Evolutionary conservation across 108 stramenopile genomes (phyloP).

Genomic region (Epipyxis sp.): DNA sequence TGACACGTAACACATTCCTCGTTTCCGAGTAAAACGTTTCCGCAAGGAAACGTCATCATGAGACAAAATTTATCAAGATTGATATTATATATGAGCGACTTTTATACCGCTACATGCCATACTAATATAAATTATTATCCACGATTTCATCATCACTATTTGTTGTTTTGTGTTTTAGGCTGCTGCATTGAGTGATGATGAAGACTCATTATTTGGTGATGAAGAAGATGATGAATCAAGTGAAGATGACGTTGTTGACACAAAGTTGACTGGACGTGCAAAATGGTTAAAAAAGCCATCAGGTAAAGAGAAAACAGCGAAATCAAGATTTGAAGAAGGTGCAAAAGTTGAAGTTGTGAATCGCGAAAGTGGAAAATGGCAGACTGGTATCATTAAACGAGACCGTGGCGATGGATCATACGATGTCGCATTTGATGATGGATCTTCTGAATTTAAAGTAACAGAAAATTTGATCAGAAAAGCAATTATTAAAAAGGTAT

Average conservation of each 20-base stretch:
- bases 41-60: slow-evolving; percentile 57
- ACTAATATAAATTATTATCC: not conserved
- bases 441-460: too few relatives aligned
- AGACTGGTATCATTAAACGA: too few relatives aligned
- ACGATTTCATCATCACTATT: not conserved
- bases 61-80: slow-evolving; percentile 64
- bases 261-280: slow-evolving; percentile 84
- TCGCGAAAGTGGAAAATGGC: slow-evolving; percentile 57
- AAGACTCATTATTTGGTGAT: slow-evolving; percentile 39
- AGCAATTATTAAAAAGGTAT: slow-evolving; percentile 4
- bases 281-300: slow-evolving; percentile 88
- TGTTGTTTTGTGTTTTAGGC: not conserved
- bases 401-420: too few relatives aligned
- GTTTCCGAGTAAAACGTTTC: slow-evolving; percentile 77
- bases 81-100: not conserved
- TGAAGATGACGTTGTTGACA: slow-evolving; percentile 36
- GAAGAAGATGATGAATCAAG: slow-evolving; percentile 32
- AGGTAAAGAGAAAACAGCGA: slow-evolving; percentile 67
- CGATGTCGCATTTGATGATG: too few relatives aligned
- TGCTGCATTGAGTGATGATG: slow-evolving; percentile 37
- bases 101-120: not conserved
- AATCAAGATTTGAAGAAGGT: slow-evolving; percentile 57
- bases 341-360: too few relatives aligned
- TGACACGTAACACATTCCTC: slow-evolving; percentile 90
- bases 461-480: not conserved